These are phyloP conservation scores for Paecilomyces sp. DNA, from an alignment of 2,329 filamentous ascomycete genomes.

Conservation along the genomic window DNA sequence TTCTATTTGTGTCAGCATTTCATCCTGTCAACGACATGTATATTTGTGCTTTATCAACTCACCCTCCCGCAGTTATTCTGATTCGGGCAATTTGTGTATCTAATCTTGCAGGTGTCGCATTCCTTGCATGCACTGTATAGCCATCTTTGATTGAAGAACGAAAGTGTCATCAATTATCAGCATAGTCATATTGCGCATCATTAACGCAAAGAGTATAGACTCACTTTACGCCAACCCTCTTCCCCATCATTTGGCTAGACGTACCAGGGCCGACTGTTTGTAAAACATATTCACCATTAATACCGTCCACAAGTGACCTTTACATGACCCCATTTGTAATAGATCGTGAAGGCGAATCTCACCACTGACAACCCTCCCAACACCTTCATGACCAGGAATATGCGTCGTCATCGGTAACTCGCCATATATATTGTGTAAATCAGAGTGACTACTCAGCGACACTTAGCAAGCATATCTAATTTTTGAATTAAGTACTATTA, in stretches of 20 bases:
- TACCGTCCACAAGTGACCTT: no score
- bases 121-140: conserved; percentile 6
- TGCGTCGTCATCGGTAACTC: conserved; percentile 26
- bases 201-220: neutral
- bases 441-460: conserved; percentile 22
- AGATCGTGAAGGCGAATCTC: neutral
- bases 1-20: conserved; percentile 1
- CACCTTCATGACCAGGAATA: conserved; percentile 34
- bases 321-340: no score
- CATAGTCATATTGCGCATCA: neutral
- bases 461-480: no score
- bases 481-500: no score
- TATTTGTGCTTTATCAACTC: neutral
- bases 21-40: neutral
- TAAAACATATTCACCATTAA: no score
- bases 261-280: neutral
- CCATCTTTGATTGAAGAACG: conserved; percentile 2
- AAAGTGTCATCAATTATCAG: neutral
- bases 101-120: conserved; percentile 6
- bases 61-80: conserved; percentile 7
- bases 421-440: conserved; percentile 29
- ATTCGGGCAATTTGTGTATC: conserved; percentile 8
- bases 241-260: neutral
- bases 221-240: neutral
- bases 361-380: conserved; percentile 24